Conservation (phyloP, 352 stramenopile species). For the Pythium folliculosum region DNA sequence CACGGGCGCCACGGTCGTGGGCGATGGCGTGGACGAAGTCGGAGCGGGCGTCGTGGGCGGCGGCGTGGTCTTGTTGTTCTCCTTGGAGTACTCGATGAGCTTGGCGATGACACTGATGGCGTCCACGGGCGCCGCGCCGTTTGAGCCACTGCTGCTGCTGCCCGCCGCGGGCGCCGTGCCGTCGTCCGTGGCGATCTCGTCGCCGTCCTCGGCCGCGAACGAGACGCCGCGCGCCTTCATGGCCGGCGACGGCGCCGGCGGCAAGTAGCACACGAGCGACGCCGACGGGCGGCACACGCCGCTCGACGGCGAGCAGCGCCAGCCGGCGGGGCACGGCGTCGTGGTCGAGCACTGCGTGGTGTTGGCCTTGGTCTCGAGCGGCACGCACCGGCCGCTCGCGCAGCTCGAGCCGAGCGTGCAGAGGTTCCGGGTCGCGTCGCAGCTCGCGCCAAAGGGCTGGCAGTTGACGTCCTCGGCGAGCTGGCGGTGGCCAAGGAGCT, state of each 20-base stretch:
- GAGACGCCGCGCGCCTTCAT: constrained; percentile 13
- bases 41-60: constrained; percentile 1
- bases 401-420: constrained; percentile 45
- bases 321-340: constrained; percentile 34
- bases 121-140: constrained; percentile 18
- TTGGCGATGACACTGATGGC: constrained; percentile 24
- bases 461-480: constrained; percentile 25
- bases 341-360: constrained; percentile 11
- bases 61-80: constrained; percentile 20
- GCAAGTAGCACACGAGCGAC: constrained; percentile 45
- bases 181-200: constrained; percentile 10
- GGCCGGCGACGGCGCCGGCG: not conserved
- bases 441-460: constrained; percentile 32
- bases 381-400: constrained; percentile 27
- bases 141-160: constrained; percentile 1
- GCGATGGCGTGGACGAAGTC: not conserved
- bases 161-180: not conserved
- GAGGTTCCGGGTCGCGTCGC: constrained; percentile 23
- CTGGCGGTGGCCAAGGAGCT: too few relatives aligned
- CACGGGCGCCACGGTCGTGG: not conserved
- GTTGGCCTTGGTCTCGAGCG: constrained; percentile 7
- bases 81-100: constrained; percentile 22
- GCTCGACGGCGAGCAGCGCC: constrained; percentile 30
- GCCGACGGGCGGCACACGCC: constrained; percentile 30
- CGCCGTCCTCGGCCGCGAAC: constrained; percentile 30